Percentiles rank a stretch among this genome's conserved stretches.
Evolutionary conservation across 352 stramenopile species (phyloP).

Genomic region (Phytophthora sp.): DNA sequence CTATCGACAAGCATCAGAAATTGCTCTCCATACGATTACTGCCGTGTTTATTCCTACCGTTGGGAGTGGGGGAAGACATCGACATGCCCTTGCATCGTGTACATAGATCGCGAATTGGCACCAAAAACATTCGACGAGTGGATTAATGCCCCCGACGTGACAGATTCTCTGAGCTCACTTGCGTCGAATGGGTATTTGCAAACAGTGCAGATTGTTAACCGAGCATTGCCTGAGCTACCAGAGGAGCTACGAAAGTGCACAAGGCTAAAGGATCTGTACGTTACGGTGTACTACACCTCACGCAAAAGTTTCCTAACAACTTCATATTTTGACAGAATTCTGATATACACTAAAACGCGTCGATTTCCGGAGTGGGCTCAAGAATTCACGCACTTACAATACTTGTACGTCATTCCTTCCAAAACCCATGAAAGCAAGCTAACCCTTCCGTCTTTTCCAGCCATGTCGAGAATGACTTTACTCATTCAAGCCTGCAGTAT

Average conservation of each 20-base stretch:
- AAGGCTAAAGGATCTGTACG: slow-evolving; percentile 31
- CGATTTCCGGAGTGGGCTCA: slow-evolving; percentile 33
- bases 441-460: background rate
- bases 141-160: slow-evolving; percentile 39
- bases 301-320: too few relatives aligned
- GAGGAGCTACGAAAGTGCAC: slow-evolving; percentile 37
- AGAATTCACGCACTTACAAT: slow-evolving; percentile 35
- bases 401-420: slow-evolving; percentile 24
- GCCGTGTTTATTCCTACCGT: slow-evolving; percentile 46
- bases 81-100: slow-evolving; percentile 44
- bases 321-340: slow-evolving; percentile 21
- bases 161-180: slow-evolving; percentile 29
- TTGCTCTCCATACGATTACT: slow-evolving; percentile 39
- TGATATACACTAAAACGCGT: slow-evolving; percentile 38
- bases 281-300: too few relatives aligned
- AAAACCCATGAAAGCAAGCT: too few relatives aligned
- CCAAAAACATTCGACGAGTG: slow-evolving; percentile 40
- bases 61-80: slow-evolving; percentile 31
- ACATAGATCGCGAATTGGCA: slow-evolving; percentile 33
- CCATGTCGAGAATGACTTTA: slow-evolving; percentile 42
- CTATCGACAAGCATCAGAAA: slow-evolving; percentile 33
- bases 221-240: slow-evolving; percentile 33
- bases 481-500: slow-evolving; percentile 37
- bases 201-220: slow-evolving; percentile 54
- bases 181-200: slow-evolving; percentile 38